Evolutionary conservation across 768 basidiomycete genomes (phyloP).

Genomic region (Psilocybe azurescens): DNA sequence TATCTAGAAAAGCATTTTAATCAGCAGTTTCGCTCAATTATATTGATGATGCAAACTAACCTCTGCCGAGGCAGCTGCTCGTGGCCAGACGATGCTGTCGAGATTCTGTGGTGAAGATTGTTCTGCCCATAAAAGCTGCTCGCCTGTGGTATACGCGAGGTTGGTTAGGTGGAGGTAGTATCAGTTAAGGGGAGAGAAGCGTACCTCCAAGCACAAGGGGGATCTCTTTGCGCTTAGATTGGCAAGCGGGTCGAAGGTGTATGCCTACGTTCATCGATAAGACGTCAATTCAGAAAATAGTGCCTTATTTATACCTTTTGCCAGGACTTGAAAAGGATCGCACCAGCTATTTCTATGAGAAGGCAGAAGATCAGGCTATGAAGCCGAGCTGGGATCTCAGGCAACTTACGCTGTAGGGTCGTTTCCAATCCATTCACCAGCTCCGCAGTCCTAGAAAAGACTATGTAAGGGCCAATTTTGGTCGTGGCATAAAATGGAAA

Average conservation of each 20-base stretch:
- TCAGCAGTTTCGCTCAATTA: background rate
- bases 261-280: conserved; percentile 40
- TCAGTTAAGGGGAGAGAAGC: conserved; percentile 17
- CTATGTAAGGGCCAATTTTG: background rate
- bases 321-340: conserved; percentile 84
- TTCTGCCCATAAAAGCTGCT: conserved; percentile 77
- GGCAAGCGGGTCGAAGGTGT: conserved; percentile 75
- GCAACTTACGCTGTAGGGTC: conserved; percentile 42
- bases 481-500: background rate
- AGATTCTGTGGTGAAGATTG: conserved; percentile 73
- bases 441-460: conserved; percentile 65
- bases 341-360: conserved; percentile 66
- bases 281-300: background rate
- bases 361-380: background rate
- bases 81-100: conserved; percentile 74
- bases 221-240: conserved; percentile 52
- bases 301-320: conserved; percentile 53
- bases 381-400: background rate
- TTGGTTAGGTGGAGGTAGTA: background rate
- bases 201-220: conserved; percentile 72
- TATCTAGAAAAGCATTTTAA: conserved; percentile 34
- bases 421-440: conserved; percentile 71
- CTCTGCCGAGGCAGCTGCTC: conserved; percentile 74
- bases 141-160: conserved; percentile 39
- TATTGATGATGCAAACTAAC: conserved; percentile 18